Evolutionary conservation across 2,329 filamentous ascomycete species (phyloP).

Genomic region (Arthroderma uncinatum): DNA sequence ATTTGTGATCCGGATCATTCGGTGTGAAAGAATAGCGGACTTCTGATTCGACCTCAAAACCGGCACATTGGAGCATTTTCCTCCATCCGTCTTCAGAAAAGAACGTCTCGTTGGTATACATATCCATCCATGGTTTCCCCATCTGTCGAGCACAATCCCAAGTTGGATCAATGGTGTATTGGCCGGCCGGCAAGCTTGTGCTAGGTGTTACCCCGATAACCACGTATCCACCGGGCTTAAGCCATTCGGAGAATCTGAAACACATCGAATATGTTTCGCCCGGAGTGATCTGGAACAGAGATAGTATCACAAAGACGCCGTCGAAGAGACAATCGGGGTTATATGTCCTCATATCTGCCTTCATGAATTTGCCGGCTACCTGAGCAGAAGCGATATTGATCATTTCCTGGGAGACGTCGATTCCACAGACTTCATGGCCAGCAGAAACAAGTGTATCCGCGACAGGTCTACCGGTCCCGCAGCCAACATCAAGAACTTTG

Average conservation of each 20-base stretch:
- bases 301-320: slow-evolving; percentile 13
- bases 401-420: slow-evolving; percentile 15
- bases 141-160: slow-evolving; percentile 12
- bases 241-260: slow-evolving; percentile 13
- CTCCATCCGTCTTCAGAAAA: slow-evolving; percentile 2
- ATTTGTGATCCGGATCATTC: slow-evolving; percentile 1
- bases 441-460: slow-evolving; percentile 12
- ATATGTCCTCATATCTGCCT: slow-evolving; percentile 15
- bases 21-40: slow-evolving; percentile 1
- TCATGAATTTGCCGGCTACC: slow-evolving; percentile 12
- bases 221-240: slow-evolving; percentile 11
- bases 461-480: slow-evolving; percentile 16
- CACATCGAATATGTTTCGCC: slow-evolving; percentile 11
- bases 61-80: slow-evolving; percentile 1
- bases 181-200: not conserved
- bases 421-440: slow-evolving; percentile 16
- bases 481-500: slow-evolving; percentile 16
- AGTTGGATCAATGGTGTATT: slow-evolving; percentile 7
- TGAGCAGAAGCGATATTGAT: slow-evolving; percentile 13
- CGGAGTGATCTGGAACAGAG: slow-evolving; percentile 13
- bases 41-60: not conserved
- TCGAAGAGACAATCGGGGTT: slow-evolving; percentile 7
- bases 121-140: slow-evolving; percentile 12
- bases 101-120: slow-evolving; percentile 10
- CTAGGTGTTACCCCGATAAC: slow-evolving; percentile 11